These are phyloP conservation scores for Penicillium waksmanii DNA, from an alignment of 495 filamentous ascomycete species.

Conservation along the genomic window DNA sequence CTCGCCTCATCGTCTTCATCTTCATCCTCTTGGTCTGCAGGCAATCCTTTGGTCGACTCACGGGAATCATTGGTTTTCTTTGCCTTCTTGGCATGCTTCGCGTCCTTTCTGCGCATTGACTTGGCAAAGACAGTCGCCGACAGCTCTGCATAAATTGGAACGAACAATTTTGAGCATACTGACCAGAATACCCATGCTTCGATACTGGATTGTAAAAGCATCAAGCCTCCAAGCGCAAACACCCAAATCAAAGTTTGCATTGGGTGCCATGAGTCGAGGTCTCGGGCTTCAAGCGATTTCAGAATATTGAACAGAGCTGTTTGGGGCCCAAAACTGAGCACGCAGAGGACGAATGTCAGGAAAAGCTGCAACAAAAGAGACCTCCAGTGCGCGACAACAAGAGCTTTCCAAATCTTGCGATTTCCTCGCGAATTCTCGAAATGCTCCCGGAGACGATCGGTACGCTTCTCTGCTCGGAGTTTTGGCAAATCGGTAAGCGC, in stretches of 20 bases:
- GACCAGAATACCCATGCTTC: constrained; percentile 69
- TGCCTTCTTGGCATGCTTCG: constrained; percentile 55
- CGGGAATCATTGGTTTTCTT: constrained; percentile 32
- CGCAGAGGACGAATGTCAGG: constrained; percentile 54
- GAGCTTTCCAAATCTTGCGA: constrained; percentile 62
- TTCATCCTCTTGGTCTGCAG: constrained; percentile 42
- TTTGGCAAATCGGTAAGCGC: constrained; percentile 63
- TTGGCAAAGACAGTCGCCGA: constrained; percentile 78
- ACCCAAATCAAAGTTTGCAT: constrained; percentile 70
- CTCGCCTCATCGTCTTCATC: constrained; percentile 56
- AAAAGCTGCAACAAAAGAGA: constrained; percentile 57
- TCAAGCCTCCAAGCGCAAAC: constrained; percentile 58
- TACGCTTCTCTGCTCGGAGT: constrained; percentile 33
- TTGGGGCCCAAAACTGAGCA: constrained; percentile 70
- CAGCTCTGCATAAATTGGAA: constrained; percentile 70
- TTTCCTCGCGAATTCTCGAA: constrained; percentile 56
- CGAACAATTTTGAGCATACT: constrained; percentile 61
- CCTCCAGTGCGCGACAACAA: constrained; percentile 58
- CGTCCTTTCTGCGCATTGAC: constrained; percentile 77
- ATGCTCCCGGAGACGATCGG: constrained; percentile 34
- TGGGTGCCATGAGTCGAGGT: constrained; percentile 34
- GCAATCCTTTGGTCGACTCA: constrained; percentile 20
- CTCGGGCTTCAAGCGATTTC: constrained; percentile 60
- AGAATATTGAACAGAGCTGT: constrained; percentile 69
- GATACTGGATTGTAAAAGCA: constrained; percentile 57